Base-by-base conservation (phyloP, 306 rosid genomes). In the Vachellia pachyceras region DNA sequence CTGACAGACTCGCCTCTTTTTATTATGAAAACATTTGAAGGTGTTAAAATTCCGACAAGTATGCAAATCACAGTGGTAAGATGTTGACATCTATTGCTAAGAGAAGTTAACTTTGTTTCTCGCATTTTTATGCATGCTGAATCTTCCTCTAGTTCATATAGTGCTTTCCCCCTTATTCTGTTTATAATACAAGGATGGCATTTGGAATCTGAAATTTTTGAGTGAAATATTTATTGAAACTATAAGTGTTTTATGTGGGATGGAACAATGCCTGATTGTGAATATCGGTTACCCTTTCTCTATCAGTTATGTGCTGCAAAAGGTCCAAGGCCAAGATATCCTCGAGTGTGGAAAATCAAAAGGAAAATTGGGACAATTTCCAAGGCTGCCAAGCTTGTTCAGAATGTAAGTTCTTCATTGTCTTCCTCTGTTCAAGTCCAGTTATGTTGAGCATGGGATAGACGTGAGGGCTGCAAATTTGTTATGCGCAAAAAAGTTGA, bases 301-400 rank as follows among this genome's bases (percentile, higher is more conserved):
- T 68, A n/a, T 83, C 76, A 95, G 99, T 93, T 90, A 40, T 93
- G 97, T 81, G 96, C 89, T 68, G 90, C 92, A 69, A 95, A 90
- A 83, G 99, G 98, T 82, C 97, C 97, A 65, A 94, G 94, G 76
- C 99, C 96, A 61, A 90, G 97, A 77, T 93, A 89, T 87, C 92
- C 98, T 13, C 86, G 98, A 54, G 99, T 95, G 10, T 93, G 99
- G 99, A 95, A 95, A 91, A 80, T 93, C 77, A 68, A 72, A 65
- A 90, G 49, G 79, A 90, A 81, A 86, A 83, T 95, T 70, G 99
- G 99, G 22, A 95, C 98, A 69, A 76, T 91, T 86, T 93, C 98
- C 81, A 95, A 93, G 86, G 85, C 99, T 36, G 85, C 77, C 8
- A 93, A 90, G 84, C 96, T 95, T 72, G 94, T 95, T 67, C 86